Base-by-base conservation (phyloP, 106 monocot species). In the Allium cepa region DNA sequence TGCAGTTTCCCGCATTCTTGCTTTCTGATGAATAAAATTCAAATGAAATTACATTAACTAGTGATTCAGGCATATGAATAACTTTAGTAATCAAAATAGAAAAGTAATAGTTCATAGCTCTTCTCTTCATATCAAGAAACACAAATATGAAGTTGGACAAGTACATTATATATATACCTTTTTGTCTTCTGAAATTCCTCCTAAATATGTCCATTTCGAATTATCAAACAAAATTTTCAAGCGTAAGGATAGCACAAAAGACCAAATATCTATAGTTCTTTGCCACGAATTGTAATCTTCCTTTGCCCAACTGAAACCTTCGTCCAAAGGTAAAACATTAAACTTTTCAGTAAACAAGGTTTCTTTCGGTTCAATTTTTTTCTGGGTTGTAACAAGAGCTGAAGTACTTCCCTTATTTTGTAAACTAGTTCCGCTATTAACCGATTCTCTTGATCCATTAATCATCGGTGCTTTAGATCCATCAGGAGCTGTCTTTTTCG, bases 271-370 rank as follows among this genome's bases (percentile, higher is more conserved):
- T 57, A 80, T 60, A 46, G 90, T 83, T 79, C 99, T 87, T 72
- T 79, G 93, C 82, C 80, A 83, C 8, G 72, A 67, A 71, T 80
- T 90, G 65, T 99, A 99, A 56, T 79, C 72, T n/a, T 93, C 99
- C 68, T 77, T 87, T 7, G 89, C 82, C 99, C 93, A 99, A 62
- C 84, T 85, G 75, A 99, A 99, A 46, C 71, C 77, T 79, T 93
- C 85, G 72, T 99, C 93, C 9, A 90, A 90, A 55, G 89, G 83
- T 59, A 99, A 75, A 61, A 99, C 78, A 67, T 81, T 81, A 16
- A 85, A 50, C 28, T 85, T 81, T 13, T 90, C 85, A 12, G 49
- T 59, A 46, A 81, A 83, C 27, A 67, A 60, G 8, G 67, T 47
- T 7, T 85, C 77, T 8, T 82, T 62, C 49, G 53, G 46, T 9